Base-by-base conservation (phyloP, 768 basidiomycete species). In the Hebeloma cylindrosporum region DNA sequence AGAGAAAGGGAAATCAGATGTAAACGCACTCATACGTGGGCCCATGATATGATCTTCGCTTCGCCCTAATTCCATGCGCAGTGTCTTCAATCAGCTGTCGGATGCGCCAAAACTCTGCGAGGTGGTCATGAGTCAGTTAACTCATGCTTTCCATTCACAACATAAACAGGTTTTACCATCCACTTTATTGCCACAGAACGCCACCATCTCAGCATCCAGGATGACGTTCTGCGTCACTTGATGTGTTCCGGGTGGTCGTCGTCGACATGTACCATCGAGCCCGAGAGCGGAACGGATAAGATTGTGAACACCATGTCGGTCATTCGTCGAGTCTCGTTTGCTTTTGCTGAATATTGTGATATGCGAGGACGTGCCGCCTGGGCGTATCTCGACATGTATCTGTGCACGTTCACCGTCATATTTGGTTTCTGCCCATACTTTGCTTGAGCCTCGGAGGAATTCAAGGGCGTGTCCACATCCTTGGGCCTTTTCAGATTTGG, bases 401-500 rank as follows among this genome's bases (percentile, higher is more conserved):
- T 97, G 93, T 43, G 92, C 85, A n/a, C 93, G 77, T 64, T 95
- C 93, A 7, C 93, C 93, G 46, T 95, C 93, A 61, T 94, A 94
- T 63, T 97, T 97, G 0, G 83, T 93, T 66, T 97, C 93, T 1
- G 85, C 88, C 80, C 87, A 94, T 7, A 93, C 70, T 20, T 60
- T 63, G 8, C 72, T 67, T 0, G 72, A 65, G 27, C 60, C 25
- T 27, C 43, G 50, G 45, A 87, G 67, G 42, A 68, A 61, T 31
- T 67, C 47, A 34, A 88, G 62, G 13, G 80, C 83, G 38, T 86
- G 74, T 8, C 65, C 52, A 32, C 81, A 78, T 3, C 79, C 71
- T 39, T 76, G 72, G 2, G 85, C 91, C 58, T 93, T 94, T 23
- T 73, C 68, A 17, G 88, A 88, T 65, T 91, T 93, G 0, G 93